phyloP scores from a whole-genome alignment of 257 asterid genomes.

The Hygrophila difformis region DNA sequence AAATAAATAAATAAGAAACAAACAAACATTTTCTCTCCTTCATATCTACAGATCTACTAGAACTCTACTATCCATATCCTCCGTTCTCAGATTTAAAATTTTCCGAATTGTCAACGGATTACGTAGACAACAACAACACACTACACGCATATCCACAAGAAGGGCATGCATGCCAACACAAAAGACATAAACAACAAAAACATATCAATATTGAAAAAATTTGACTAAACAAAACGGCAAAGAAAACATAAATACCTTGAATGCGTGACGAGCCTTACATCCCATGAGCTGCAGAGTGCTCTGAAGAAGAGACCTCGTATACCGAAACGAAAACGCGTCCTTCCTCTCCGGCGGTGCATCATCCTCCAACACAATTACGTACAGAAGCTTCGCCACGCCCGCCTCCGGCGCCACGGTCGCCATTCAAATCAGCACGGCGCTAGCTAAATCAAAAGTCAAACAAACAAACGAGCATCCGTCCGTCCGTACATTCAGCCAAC shows the following conservation, averaged over 20 bases:
- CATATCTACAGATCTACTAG: neutral
- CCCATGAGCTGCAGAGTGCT: conserved; percentile 97
- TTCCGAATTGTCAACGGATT: neutral
- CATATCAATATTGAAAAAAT: neutral
- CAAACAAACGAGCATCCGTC: neutral
- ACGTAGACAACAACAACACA: neutral
- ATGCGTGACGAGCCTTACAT: conserved; percentile 94
- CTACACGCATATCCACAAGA: neutral
- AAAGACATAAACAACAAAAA: neutral
- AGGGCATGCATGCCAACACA: neutral
- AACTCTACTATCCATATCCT: neutral
- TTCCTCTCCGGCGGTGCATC: conserved; percentile 27
- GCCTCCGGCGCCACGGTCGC: conserved; percentile 59
- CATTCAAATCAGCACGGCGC: conserved; percentile 28
- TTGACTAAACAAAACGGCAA: neutral
- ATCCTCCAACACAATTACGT: conserved; percentile 68
- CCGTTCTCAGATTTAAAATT: neutral
- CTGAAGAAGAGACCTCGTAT: conserved; percentile 91
- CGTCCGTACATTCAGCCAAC: too few species aligned
- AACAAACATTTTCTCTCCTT: too few species aligned
- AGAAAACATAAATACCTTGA: conserved; percentile 50
- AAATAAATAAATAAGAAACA: too few species aligned
- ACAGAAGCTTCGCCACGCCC: conserved; percentile 65
- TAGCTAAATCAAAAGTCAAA: conserved; percentile 8
- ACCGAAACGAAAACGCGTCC: conserved; percentile 51